These are phyloP conservation scores for Phanerodontia chrysosporium DNA, from an alignment of 768 basidiomycete genomes.

Conservation along the genomic window DNA sequence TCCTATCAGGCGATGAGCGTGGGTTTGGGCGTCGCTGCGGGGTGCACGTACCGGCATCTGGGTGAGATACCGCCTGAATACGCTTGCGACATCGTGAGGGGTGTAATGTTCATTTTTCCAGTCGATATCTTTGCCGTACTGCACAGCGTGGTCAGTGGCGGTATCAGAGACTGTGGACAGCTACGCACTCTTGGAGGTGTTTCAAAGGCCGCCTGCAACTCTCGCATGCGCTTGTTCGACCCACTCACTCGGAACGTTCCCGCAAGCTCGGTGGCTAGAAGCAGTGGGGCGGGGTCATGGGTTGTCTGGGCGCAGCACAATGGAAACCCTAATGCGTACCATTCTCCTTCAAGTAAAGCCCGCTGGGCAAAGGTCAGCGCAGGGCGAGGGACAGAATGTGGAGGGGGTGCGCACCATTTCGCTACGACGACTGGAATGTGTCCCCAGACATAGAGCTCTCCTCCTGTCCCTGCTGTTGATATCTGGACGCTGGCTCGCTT, in stretches of 20 bases:
- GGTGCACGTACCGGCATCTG: slow-evolving; percentile 82
- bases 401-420: slow-evolving; percentile 66
- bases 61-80: slow-evolving; percentile 92
- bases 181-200: slow-evolving; percentile 71
- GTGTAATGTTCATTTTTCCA: slow-evolving; percentile 86
- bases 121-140: slow-evolving; percentile 93
- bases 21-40: slow-evolving; percentile 5
- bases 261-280: slow-evolving; percentile 79
- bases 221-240: slow-evolving; percentile 93
- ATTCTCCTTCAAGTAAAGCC: slow-evolving; percentile 91
- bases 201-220: slow-evolving; percentile 90
- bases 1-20: slow-evolving; percentile 48
- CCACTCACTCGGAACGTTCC: slow-evolving; percentile 96
- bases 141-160: slow-evolving; percentile 8
- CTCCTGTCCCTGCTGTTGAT: slow-evolving; percentile 79
- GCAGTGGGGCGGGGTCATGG: neutral
- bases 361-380: slow-evolving; percentile 42
- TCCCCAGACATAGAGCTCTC: slow-evolving; percentile 87
- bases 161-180: neutral
- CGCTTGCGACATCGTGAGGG: slow-evolving; percentile 96
- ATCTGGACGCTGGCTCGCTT: slow-evolving; percentile 90
- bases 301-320: neutral
- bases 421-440: slow-evolving; percentile 97
- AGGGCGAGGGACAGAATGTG: slow-evolving; percentile 7
- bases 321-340: slow-evolving; percentile 40